phyloP scores from a whole-genome alignment of 441 rosid species.

The Biscutella auriculata region DNA sequence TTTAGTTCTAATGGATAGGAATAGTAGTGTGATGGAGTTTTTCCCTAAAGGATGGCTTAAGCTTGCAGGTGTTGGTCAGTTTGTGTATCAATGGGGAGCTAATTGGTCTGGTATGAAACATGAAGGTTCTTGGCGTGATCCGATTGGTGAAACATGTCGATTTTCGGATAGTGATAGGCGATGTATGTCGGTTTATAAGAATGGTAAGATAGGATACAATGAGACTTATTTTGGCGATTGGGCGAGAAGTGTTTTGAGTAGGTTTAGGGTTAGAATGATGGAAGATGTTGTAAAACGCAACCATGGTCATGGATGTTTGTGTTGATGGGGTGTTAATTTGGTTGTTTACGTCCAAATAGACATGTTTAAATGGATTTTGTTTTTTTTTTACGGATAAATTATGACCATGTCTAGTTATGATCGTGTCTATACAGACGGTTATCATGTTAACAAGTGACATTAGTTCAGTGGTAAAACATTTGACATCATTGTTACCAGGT shows the following conservation, averaged over 20 bases:
- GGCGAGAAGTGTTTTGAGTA: constrained; percentile 34
- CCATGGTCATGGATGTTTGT: not conserved
- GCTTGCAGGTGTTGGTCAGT: constrained; percentile 55
- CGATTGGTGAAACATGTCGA: constrained; percentile 37
- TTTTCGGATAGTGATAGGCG: constrained; percentile 41
- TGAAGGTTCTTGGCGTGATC: constrained; percentile 57
- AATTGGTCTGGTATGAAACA: constrained; percentile 69
- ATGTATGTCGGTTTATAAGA: constrained; percentile 61
- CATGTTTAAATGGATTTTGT: too few species aligned
- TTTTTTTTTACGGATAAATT: too few species aligned
- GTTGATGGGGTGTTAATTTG: too few species aligned
- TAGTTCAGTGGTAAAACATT: too few species aligned
- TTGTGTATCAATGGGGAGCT: constrained; percentile 46
- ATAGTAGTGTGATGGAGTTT: constrained; percentile 70
- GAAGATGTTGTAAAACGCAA: not conserved
- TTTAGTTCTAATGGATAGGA: constrained; percentile 49
- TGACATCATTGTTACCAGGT: too few species aligned
- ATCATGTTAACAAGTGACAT: too few species aligned
- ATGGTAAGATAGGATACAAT: constrained; percentile 42
- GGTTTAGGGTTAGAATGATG: constrained; percentile 22
- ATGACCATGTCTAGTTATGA: too few species aligned
- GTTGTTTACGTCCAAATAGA: too few species aligned
- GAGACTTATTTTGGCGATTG: constrained; percentile 43
- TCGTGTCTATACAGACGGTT: too few species aligned
- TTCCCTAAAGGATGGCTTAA: constrained; percentile 61